phyloP scores from a whole-genome alignment of 2,329 filamentous ascomycete genomes.

The Aureobasidium sp. region DNA sequence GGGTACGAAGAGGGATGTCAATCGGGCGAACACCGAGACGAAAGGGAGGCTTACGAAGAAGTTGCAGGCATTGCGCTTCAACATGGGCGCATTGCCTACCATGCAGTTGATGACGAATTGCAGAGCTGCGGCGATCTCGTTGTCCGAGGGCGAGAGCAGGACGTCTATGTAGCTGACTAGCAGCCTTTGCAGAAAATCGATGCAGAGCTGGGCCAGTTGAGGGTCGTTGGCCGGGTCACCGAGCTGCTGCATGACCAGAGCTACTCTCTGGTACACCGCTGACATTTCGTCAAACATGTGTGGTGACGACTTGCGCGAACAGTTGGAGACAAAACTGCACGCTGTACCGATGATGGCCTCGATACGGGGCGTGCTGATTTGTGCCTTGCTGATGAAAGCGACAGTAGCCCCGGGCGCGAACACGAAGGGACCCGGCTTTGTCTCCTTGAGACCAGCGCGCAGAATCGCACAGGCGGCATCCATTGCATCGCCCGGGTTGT shows the following conservation, averaged over 20 bases:
- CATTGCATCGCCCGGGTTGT: constrained; percentile 56
- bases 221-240: constrained; percentile 56
- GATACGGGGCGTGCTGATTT: constrained; percentile 54
- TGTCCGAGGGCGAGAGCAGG: constrained; percentile 51
- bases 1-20: neutral
- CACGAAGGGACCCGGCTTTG: constrained; percentile 66
- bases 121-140: constrained; percentile 58
- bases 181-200: constrained; percentile 62
- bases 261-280: constrained; percentile 52
- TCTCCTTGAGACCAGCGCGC: constrained; percentile 67
- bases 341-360: constrained; percentile 63
- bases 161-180: constrained; percentile 53
- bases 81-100: constrained; percentile 62
- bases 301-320: constrained; percentile 30
- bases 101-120: constrained; percentile 63
- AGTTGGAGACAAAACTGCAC: constrained; percentile 52
- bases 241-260: constrained; percentile 55
- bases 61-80: constrained; percentile 63
- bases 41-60: constrained; percentile 51
- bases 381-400: constrained; percentile 49
- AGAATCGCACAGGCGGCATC: constrained; percentile 66
- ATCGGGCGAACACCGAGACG: neutral
- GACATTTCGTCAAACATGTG: constrained; percentile 43
- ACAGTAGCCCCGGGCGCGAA: constrained; percentile 59
- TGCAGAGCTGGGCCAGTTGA: constrained; percentile 63